Evolutionary conservation across 2,329 filamentous ascomycete genomes (phyloP).

Genomic region (Samsoniella hepiali): DNA sequence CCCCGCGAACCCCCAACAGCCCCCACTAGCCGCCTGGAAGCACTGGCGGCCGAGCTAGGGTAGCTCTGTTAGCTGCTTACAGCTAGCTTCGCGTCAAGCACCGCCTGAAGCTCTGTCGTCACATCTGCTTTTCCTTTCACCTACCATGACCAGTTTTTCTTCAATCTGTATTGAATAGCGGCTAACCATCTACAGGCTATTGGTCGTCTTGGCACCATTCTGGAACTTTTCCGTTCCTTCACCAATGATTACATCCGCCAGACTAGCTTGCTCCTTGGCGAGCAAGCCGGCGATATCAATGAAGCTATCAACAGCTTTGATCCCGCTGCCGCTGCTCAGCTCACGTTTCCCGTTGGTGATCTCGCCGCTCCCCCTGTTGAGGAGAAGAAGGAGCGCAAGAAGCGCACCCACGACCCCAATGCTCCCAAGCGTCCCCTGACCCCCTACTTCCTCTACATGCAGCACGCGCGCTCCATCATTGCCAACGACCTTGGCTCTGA

Average conservation of each 20-base stretch:
- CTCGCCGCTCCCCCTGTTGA: constrained; percentile 46
- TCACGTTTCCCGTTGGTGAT: constrained; percentile 40
- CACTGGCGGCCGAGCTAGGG: constrained; percentile 23
- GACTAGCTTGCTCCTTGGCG: constrained; percentile 76
- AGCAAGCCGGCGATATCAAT: constrained; percentile 50
- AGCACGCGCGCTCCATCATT: constrained; percentile 80
- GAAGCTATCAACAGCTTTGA: constrained; percentile 51
- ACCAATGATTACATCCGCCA: constrained; percentile 84
- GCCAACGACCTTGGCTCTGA: constrained; percentile 71
- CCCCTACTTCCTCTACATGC: constrained; percentile 93
- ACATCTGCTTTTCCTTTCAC: too few relatives aligned
- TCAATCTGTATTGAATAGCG: constrained; percentile 4
- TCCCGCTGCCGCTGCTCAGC: constrained; percentile 43
- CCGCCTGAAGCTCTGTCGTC: not conserved
- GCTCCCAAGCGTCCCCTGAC: constrained; percentile 92
- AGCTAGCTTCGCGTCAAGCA: not conserved
- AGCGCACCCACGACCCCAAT: constrained; percentile 82
- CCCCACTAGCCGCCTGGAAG: constrained; percentile 17
- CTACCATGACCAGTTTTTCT: not conserved
- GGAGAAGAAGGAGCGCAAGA: constrained; percentile 86
- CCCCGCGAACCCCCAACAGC: constrained; percentile 4
- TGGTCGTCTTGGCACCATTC: constrained; percentile 69
- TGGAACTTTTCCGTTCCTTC: constrained; percentile 74
- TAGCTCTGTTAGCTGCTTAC: constrained; percentile 9
- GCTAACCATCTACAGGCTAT: constrained; percentile 53